Evolutionary conservation across 140 eudicot genomes (phyloP), one percentile per base, ranked within the genome.

Genomic region (Oenanthe javanica): DNA sequence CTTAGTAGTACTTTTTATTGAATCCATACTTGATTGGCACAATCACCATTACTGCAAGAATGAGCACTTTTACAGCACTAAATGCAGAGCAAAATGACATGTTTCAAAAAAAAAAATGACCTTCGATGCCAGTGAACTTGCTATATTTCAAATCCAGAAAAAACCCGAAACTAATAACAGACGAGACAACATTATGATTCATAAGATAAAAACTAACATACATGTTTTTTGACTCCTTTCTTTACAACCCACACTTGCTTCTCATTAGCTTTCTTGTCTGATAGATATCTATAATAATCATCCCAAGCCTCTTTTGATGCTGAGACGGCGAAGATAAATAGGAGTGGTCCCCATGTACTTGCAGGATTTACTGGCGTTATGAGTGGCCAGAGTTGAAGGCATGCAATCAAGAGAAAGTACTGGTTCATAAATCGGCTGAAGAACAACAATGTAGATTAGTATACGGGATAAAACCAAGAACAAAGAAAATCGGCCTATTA

Each of bases 271-370:
- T 92, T 92, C 87, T 88, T 95, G 86, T 95, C 99, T 11, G 97
- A 92, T 70, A 95, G 86, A 87, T 90, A 90, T 85, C 99, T 89
- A 70, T 91, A 85, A 84, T 95, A 90, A 83, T 95, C 99, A 89
- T 95, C 99, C 99, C 99, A 95, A 40, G 93, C 99, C 88, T 95
- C 99, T 86, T 95, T 95, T n/a, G 95, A 81, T 80, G 99, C 99
- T 7, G 99, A 92, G 79, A 95, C 97, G 21, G 97, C 91, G 80
- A 95, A 95, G 83, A 95, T 95, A 84, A 95, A 89, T 74, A 95
- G 84, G 77, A 95, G 97, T 0, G 99, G 99, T 19, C 97, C 97
- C 99, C 99, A 95, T 27, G 99, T 90, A 87, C 95, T 95, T 78
- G 95, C 99, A 84, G 99, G 99, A 85, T 92, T 95, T 63, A 95